These are phyloP conservation scores for Lecanicillium sp. DNA, from an alignment of 2,329 filamentous ascomycete species.

Conservation along the genomic window DNA sequence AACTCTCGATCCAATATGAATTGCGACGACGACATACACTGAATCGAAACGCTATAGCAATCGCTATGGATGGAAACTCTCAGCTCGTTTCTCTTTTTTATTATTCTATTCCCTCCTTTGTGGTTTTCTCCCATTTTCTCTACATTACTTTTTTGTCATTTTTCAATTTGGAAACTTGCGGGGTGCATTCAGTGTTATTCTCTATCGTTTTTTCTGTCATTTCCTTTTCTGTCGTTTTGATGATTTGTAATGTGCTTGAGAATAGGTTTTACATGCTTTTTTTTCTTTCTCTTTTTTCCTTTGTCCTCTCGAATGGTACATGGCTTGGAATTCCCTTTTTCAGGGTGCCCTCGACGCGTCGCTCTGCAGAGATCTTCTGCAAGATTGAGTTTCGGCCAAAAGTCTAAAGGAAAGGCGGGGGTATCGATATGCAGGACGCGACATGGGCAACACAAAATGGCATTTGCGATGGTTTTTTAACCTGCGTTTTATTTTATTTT, in stretches of 20 bases:
- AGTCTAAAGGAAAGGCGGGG: neutral
- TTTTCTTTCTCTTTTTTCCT: slow-evolving; percentile 2
- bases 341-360: too few relatives aligned
- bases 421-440: neutral
- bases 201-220: slow-evolving; percentile 7
- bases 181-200: too few relatives aligned
- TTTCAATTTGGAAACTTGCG: too few relatives aligned
- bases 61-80: neutral
- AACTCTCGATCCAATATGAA: too few relatives aligned
- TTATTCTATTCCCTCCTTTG: slow-evolving; percentile 6
- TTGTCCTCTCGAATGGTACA: neutral
- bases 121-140: slow-evolving; percentile 4
- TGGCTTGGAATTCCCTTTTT: neutral
- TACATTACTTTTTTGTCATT: neutral
- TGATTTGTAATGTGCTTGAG: neutral
- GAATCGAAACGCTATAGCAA: too few relatives aligned
- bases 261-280: neutral
- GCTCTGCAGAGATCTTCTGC: too few relatives aligned
- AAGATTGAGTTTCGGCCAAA: neutral
- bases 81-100: slow-evolving; percentile 3
- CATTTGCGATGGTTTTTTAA: too few relatives aligned
- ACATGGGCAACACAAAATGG: neutral
- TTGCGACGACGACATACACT: too few relatives aligned
- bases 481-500: too few relatives aligned
- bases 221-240: neutral